These are phyloP conservation scores for Talaromyces nanjingensis DNA, from an alignment of 495 filamentous ascomycete genomes.

Conservation along the genomic window DNA sequence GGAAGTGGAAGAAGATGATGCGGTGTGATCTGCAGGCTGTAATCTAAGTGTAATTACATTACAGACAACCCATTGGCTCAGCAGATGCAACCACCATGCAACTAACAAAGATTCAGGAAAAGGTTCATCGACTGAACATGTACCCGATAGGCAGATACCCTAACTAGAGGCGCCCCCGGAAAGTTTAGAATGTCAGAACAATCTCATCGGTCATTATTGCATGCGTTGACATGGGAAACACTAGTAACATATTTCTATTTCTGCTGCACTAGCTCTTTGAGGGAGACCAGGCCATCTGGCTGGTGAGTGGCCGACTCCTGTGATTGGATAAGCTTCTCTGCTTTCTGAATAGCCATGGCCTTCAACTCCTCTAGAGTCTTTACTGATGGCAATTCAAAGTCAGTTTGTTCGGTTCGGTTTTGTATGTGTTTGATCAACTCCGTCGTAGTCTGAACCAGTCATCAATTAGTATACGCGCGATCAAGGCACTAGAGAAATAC, in stretches of 20 bases:
- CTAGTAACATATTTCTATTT: neutral
- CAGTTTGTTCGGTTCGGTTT: neutral
- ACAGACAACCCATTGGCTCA: neutral
- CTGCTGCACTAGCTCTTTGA: slow-evolving; percentile 5
- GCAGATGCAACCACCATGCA: neutral
- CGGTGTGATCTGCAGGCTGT: neutral
- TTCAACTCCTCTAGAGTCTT: slow-evolving; percentile 61
- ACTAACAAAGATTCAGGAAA: neutral
- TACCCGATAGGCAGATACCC: neutral
- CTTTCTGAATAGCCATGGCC: slow-evolving; percentile 61
- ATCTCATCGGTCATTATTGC: neutral
- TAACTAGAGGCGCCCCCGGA: neutral
- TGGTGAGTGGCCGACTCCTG: slow-evolving; percentile 30
- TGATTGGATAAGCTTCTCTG: slow-evolving; percentile 67
- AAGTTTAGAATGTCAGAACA: neutral
- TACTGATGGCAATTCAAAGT: slow-evolving; percentile 21
- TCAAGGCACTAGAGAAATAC: neutral
- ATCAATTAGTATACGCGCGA: neutral
- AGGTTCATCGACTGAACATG: neutral
- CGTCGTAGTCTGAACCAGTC: neutral
- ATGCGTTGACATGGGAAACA: neutral
- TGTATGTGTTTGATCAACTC: slow-evolving; percentile 5
- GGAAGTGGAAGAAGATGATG: neutral
- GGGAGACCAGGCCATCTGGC: neutral
- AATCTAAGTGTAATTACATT: neutral